Conservation (phyloP, 768 basidiomycete species). For the Auriculariales sp. region DNA sequence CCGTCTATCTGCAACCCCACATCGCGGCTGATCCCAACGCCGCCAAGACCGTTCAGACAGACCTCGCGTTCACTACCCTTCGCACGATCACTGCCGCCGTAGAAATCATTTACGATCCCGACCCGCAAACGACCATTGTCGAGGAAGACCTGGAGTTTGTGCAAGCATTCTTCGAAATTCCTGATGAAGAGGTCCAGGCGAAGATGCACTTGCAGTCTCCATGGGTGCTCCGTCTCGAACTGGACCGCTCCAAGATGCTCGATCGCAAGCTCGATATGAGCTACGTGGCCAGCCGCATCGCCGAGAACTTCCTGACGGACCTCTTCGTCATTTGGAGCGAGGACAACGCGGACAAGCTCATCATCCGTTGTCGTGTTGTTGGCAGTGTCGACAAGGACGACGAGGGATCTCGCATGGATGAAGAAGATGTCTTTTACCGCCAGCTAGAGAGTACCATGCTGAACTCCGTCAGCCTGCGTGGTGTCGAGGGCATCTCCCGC, state of each 20-base stretch:
- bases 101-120: slow-evolving; percentile 97
- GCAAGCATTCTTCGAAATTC: slow-evolving; percentile 98
- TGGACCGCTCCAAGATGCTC: slow-evolving; percentile 95
- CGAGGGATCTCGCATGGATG: slow-evolving; percentile 54
- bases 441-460: slow-evolving; percentile 95
- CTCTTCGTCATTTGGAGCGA: slow-evolving; percentile 98
- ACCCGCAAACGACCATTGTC: slow-evolving; percentile 82
- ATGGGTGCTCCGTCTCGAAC: slow-evolving; percentile 91
- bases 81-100: slow-evolving; percentile 89
- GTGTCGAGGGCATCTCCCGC: slow-evolving; percentile 78
- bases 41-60: slow-evolving; percentile 85
- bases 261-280: slow-evolving; percentile 93
- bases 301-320: slow-evolving; percentile 89
- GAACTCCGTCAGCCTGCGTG: slow-evolving; percentile 86
- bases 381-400: slow-evolving; percentile 78
- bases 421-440: slow-evolving; percentile 93
- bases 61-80: slow-evolving; percentile 84
- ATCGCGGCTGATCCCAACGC: slow-evolving; percentile 42
- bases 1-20: slow-evolving; percentile 70
- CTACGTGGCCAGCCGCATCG: slow-evolving; percentile 85
- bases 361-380: slow-evolving; percentile 90
- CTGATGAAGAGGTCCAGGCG: slow-evolving; percentile 87
- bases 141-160: slow-evolving; percentile 94
- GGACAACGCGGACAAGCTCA: slow-evolving; percentile 94
- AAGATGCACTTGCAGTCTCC: slow-evolving; percentile 88